phyloP scores from a whole-genome alignment of 2,329 filamentous ascomycete genomes.

The Penicillium sp. region DNA sequence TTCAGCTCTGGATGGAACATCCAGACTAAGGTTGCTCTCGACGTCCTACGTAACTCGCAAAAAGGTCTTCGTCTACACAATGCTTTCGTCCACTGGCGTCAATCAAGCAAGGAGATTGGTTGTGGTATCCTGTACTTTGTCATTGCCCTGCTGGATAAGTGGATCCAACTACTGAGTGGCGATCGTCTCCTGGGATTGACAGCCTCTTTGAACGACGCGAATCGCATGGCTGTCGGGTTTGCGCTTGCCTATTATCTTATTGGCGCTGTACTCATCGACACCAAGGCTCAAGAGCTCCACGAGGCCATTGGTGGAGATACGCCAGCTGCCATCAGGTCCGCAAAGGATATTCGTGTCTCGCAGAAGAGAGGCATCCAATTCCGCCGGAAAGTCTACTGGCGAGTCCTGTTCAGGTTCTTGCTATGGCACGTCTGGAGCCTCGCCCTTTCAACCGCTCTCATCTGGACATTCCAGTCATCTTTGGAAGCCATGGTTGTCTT shows the following conservation, averaged over 20 bases:
- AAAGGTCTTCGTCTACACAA: slow-evolving; percentile 63
- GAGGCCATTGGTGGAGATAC: slow-evolving; percentile 51
- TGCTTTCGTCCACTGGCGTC: slow-evolving; percentile 64
- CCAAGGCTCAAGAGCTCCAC: slow-evolving; percentile 60
- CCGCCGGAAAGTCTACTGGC: slow-evolving; percentile 59
- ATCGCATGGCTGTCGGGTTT: slow-evolving; percentile 59
- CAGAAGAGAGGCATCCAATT: slow-evolving; percentile 54
- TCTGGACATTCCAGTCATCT: slow-evolving; percentile 59
- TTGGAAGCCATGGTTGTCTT: slow-evolving; percentile 56
- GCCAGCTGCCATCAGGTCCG: slow-evolving; percentile 49
- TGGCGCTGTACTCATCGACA: slow-evolving; percentile 62
- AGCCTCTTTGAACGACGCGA: slow-evolving; percentile 41
- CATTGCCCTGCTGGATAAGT: slow-evolving; percentile 62
- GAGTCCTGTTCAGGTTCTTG: slow-evolving; percentile 56
- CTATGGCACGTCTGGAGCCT: slow-evolving; percentile 61
- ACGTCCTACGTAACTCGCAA: slow-evolving; percentile 59
- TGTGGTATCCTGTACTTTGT: slow-evolving; percentile 62
- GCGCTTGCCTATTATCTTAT: slow-evolving; percentile 64
- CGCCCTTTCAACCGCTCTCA: slow-evolving; percentile 55
- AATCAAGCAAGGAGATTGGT: slow-evolving; percentile 60
- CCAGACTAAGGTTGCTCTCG: slow-evolving; percentile 61
- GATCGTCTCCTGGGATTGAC: slow-evolving; percentile 50
- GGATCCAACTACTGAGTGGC: slow-evolving; percentile 58
- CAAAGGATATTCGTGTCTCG: slow-evolving; percentile 52
- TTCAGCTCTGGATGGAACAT: slow-evolving; percentile 65